These are phyloP conservation scores for Trichoderma koningiopsis DNA, from an alignment of 2,329 filamentous ascomycete species.

Conservation along the genomic window DNA sequence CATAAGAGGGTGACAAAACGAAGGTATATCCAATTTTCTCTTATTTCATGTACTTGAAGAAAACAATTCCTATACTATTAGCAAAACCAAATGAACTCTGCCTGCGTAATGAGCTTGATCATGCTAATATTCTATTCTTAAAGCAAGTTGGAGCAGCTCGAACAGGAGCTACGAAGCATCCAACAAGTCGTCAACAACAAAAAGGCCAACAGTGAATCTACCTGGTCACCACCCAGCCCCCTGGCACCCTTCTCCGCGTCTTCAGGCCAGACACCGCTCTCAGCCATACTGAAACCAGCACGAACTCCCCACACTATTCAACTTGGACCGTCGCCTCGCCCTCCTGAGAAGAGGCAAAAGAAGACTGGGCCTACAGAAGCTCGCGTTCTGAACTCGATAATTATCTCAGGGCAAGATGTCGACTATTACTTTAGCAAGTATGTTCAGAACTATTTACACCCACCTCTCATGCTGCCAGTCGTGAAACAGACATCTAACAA, in stretches of 20 bases:
- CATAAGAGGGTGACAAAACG: conserved; percentile 51
- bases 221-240: conserved; percentile 37
- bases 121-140: background rate
- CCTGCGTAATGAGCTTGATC: background rate
- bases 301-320: conserved; percentile 30
- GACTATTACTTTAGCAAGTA: conserved; percentile 59
- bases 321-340: conserved; percentile 30
- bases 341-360: conserved; percentile 30
- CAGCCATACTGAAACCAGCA: conserved; percentile 21
- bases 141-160: conserved; percentile 59
- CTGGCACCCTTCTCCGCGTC: conserved; percentile 33
- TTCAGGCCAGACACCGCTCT: conserved; percentile 28
- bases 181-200: conserved; percentile 50
- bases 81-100: background rate
- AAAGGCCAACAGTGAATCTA: conserved; percentile 27
- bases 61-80: no score
- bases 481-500: background rate
- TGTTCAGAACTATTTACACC: conserved; percentile 13
- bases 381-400: conserved; percentile 49
- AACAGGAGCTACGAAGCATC: conserved; percentile 57
- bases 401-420: conserved; percentile 56
- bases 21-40: conserved; percentile 38
- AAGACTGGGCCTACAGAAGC: conserved; percentile 41
- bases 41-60: background rate
- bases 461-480: background rate